Evolutionary conservation across 2,329 filamentous ascomycete genomes (phyloP), one percentile per base, ranked within the genome.

Genomic region (Xylaria sp.): DNA sequence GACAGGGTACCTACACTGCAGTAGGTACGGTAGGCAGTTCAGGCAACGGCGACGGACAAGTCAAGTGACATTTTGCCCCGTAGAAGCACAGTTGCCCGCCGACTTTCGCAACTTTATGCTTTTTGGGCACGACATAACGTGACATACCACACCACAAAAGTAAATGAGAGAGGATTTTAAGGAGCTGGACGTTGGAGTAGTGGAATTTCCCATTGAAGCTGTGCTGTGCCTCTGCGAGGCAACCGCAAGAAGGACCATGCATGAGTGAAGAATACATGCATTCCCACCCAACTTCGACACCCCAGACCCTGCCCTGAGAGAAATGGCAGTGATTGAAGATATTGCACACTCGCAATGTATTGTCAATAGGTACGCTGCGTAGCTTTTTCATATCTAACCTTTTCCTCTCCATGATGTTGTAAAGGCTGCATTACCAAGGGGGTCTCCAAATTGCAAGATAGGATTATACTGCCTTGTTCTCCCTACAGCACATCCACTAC

Each of bases 201-300:
- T 37, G 7, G 34, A 9, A 37, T 37, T 28, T 28, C 28, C 28
- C 2, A 28, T 28, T 28, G 28, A 28, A 70, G 37, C 52, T 63
- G 65, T 37, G 65, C 57, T 70, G 68, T 48, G 9, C 7, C 34
- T 37, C 52, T 55, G 68, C 62, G 63, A 61, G 63, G 63, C 64
- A 66, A 62, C 59, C 52, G 28, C 20, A 69, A 69, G 51, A 69
- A 66, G 59, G 63, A 63, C 63, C 65, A 63, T 67, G 58, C 65
- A 63, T 60, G 37, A 25, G n/a, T 48, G 18, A 48, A 48, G 46
- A 23, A 48, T 65, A 39, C 41, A 60, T 61, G 57, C 44, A 50
- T 58, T 63, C 63, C 63, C 63, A 58, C 63, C 66, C 66, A 63
- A 65, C 25, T 58, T 58, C 37, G 34, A 58, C 52, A 28, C 52